Conservation (phyloP, 2,329 filamentous ascomycete genomes). For the Xylaria sp. region DNA sequence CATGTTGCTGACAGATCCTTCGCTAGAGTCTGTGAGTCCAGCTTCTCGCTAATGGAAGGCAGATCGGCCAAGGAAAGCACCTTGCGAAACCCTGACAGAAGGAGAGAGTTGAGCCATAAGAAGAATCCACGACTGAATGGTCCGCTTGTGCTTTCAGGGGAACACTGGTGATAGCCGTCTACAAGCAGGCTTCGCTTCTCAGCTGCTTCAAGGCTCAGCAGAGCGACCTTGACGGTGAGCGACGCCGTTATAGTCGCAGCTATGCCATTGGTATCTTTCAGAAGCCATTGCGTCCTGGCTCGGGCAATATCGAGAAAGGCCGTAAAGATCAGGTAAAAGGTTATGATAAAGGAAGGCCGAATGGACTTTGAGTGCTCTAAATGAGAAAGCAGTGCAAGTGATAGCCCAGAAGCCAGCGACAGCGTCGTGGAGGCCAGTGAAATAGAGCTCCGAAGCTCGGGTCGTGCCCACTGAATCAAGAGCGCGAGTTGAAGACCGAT, state of each 20-base stretch:
- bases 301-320: constrained; percentile 22
- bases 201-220: constrained; percentile 24
- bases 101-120: constrained; percentile 29
- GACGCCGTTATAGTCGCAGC: constrained; percentile 27
- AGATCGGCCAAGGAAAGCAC: constrained; percentile 28
- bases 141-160: constrained; percentile 26
- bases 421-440: constrained; percentile 27
- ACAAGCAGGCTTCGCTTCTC: constrained; percentile 22
- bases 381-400: constrained; percentile 24
- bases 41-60: constrained; percentile 32
- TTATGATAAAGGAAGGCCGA: constrained; percentile 29
- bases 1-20: constrained; percentile 18
- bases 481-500: constrained; percentile 26
- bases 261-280: constrained; percentile 4
- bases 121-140: constrained; percentile 29
- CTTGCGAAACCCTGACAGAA: constrained; percentile 27
- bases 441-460: constrained; percentile 17
- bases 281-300: constrained; percentile 30
- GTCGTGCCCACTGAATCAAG: constrained; percentile 21
- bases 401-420: constrained; percentile 26
- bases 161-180: constrained; percentile 12
- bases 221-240: constrained; percentile 17
- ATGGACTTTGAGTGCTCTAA: constrained; percentile 29
- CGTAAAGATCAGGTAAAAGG: constrained; percentile 21
- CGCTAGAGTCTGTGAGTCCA: constrained; percentile 18